Conservation (phyloP, 2,329 filamentous ascomycete genomes). For the Fusarium sp. region DNA sequence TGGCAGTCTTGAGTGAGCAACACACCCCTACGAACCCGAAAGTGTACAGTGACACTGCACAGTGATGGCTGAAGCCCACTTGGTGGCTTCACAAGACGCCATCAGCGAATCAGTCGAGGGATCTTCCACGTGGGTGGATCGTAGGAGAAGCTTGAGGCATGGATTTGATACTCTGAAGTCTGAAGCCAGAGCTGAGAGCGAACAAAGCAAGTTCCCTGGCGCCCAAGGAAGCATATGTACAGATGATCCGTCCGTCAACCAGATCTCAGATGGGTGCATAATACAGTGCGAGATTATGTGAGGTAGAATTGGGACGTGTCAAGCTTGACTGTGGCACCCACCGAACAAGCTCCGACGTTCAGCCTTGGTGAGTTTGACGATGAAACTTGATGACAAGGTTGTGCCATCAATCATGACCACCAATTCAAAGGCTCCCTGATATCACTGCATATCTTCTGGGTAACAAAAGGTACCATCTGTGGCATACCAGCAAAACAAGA, state of each 20-base stretch:
- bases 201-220: conserved; percentile 24
- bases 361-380: conserved; percentile 5
- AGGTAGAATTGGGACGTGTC: conserved; percentile 23
- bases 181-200: conserved; percentile 12
- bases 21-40: conserved; percentile 20
- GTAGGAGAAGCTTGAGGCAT: conserved; percentile 22
- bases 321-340: conserved; percentile 8
- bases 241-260: background rate
- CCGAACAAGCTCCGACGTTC: conserved; percentile 24
- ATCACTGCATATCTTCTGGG: background rate
- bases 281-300: conserved; percentile 26
- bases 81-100: conserved; percentile 32
- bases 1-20: conserved; percentile 23
- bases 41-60: conserved; percentile 37
- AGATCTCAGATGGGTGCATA: conserved; percentile 35
- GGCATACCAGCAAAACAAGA: background rate
- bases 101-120: conserved; percentile 41
- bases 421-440: background rate
- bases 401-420: background rate
- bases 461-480: background rate
- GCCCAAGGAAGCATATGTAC: conserved; percentile 8
- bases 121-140: conserved; percentile 44
- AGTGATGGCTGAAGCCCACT: conserved; percentile 32
- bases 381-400: conserved; percentile 6
- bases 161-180: background rate